Evolutionary conservation across 2,329 filamentous ascomycete species (phyloP), one percentile per base, ranked within the genome.

Genomic region (Grosmannia penicillata): DNA sequence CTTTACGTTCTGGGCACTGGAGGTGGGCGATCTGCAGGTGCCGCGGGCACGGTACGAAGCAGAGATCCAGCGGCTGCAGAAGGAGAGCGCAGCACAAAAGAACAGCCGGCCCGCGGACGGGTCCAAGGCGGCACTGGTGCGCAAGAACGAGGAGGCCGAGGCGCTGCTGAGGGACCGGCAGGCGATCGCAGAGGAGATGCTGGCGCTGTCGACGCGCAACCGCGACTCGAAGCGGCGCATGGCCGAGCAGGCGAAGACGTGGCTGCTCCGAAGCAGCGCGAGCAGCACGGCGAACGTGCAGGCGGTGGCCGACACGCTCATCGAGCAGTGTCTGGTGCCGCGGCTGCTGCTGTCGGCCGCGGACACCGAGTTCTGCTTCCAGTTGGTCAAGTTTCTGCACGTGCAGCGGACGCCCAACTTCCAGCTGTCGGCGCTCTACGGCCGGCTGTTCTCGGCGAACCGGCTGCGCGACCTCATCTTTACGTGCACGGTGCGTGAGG

Each of bases 311-410:
- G 75, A 86, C 49, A 70, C 74, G 4, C 61, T 98, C 15, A 70
- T 98, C 9, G 86, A 96, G 57, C 79, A 93, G 49, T 98, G 91
- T 54, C 77, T 98, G 47, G 59, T 96, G n/a, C 91, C 91, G 9
- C 79, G 91, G 30, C 68, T 93, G 15, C 69, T 91, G 21, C 65
- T 94, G 23, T 94, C 87, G 1, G 75, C 85, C 2, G 70, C 82
- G 36, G 91, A 98, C 55, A 83, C 89, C 1, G 84, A 93, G 48
- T 98, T 84, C 60, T 80, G 77, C 39, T 93, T 87, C 58, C 75
- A 78, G 47, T 79, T 96, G 62, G 65, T 96, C 52, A 86, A 83
- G 51, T 84, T 84, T 50, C 70, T 98, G 38, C 91, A 98, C 56
- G 78, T 79, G 41, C 80, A 77, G 43, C 84, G 83, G 17, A 80